phyloP scores from a whole-genome alignment of 352 stramenopile species.

The Phytophthora pluvialis region DNA sequence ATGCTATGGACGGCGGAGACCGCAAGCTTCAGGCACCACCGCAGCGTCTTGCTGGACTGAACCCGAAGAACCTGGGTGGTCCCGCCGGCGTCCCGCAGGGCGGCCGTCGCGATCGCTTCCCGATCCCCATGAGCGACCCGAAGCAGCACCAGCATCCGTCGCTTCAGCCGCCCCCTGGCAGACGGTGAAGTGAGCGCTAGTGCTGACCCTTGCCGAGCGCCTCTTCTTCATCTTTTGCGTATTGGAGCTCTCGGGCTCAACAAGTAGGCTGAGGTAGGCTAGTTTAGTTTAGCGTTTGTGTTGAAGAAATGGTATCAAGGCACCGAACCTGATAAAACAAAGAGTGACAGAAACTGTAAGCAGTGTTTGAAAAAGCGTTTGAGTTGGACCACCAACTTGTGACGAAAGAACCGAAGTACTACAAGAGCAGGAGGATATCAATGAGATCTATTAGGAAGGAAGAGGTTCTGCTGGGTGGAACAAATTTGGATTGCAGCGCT shows the following conservation, averaged over 20 bases:
- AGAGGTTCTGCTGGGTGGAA: slow-evolving; percentile 17
- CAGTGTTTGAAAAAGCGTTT: not conserved
- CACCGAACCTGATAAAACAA: slow-evolving; percentile 33
- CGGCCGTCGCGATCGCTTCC: slow-evolving; percentile 71
- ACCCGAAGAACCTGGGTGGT: slow-evolving; percentile 75
- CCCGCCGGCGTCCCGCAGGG: slow-evolving; percentile 50
- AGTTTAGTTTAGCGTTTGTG: slow-evolving; percentile 44
- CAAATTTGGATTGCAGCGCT: slow-evolving; percentile 5
- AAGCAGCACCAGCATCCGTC: slow-evolving; percentile 80
- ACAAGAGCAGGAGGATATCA: slow-evolving; percentile 4
- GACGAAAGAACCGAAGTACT: not conserved
- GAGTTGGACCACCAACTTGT: not conserved
- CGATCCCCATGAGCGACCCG: slow-evolving; percentile 74
- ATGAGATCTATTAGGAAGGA: slow-evolving; percentile 36
- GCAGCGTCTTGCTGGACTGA: slow-evolving; percentile 69
- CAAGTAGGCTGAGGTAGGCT: slow-evolving; percentile 43
- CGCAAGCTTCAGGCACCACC: slow-evolving; percentile 63
- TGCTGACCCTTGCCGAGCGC: slow-evolving; percentile 24
- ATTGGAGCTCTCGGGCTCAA: slow-evolving; percentile 28
- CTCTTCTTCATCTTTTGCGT: slow-evolving; percentile 41
- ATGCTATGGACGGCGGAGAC: slow-evolving; percentile 69
- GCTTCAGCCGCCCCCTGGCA: slow-evolving; percentile 67
- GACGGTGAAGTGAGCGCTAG: slow-evolving; percentile 53
- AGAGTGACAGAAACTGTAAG: slow-evolving; percentile 30
- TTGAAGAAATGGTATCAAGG: slow-evolving; percentile 45